Conservation (phyloP, 441 rosid species). For the Arabidopsis hybrid region DNA sequence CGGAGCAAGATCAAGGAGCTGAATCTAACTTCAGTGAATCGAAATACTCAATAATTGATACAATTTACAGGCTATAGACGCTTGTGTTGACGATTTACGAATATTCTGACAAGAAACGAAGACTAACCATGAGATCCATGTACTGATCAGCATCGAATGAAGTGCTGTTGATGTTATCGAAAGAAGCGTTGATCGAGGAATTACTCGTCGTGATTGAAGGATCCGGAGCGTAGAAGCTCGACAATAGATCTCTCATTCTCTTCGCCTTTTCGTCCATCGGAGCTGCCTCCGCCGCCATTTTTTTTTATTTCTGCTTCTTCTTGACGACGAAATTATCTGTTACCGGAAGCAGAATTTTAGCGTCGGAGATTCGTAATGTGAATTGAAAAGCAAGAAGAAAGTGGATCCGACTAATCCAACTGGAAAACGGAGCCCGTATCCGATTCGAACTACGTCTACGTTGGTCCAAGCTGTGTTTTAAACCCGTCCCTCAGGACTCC, state of each 20-base stretch:
- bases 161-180: constrained; percentile 79
- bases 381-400: constrained; percentile 10
- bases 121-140: constrained; percentile 87
- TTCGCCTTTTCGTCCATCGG: constrained; percentile 97
- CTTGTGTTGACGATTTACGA: not conserved
- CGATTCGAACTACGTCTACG: constrained; percentile 17
- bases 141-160: constrained; percentile 91
- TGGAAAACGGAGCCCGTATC: constrained; percentile 10
- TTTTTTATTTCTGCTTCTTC: constrained; percentile 23
- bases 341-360: not conserved
- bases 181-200: constrained; percentile 55
- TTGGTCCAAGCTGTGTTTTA: constrained; percentile 17
- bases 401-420: constrained; percentile 18
- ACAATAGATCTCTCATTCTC: constrained; percentile 98
- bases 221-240: constrained; percentile 95
- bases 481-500: not conserved
- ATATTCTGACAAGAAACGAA: not conserved
- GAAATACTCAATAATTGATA: constrained; percentile 10
- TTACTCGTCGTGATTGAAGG: constrained; percentile 62
- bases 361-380: constrained; percentile 11
- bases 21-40: constrained; percentile 18
- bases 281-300: constrained; percentile 69
- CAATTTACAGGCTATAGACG: not conserved
- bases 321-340: constrained; percentile 1
- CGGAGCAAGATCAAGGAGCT: constrained; percentile 9